Evolutionary conservation across 2,329 filamentous ascomycete species (phyloP), one percentile per base, ranked within the genome.

Genomic region (Penicillium sp.): DNA sequence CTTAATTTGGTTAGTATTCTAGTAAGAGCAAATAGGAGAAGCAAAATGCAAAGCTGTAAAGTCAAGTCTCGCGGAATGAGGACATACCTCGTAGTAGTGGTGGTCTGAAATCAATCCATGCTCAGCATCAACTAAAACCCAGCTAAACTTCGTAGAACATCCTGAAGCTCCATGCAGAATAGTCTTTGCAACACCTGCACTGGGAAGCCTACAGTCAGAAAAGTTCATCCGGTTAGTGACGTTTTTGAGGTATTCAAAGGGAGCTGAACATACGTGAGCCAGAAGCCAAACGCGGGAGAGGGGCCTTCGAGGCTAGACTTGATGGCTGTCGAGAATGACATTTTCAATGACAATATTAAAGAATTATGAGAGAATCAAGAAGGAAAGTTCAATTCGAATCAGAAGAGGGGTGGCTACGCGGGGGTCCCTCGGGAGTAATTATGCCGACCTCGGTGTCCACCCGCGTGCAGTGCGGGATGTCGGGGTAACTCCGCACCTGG

Each of bases 41-140:
- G n/a, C 7, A 19, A 39, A 23, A 11, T 21, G 19, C 39, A 42
- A 14, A 7, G 19, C 39, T 21, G 19, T 6, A 23, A 21, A 10
- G 5, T 5, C 26, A 23, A 21, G 9, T 10, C 44, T 16, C 2
- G 21, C 4, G 11, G 1, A 3, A 29, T n/a, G n/a, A 27, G 6
- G 29, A 54, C 60, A 10, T 29, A 73, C 70, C 55, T 74, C 73
- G 46, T 76, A 76, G 59, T 75, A 75, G 54, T 76, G 64, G 42
- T 62, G 59, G 49, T 76, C 75, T 29, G 69, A 65, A 54, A 77
- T 75, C 59, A 75, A 65, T 33, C 74, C 74, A 59, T 77, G 75
- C 62, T 77, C 75, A 33, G 71, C 72, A 46, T 77, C 75, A 35
- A 77, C 64, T 10, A 77, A 62, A 21, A 76, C 72, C 75, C 75